phyloP scores from a whole-genome alignment of 2,329 filamentous ascomycete genomes.

The Venturiaceae sp. region DNA sequence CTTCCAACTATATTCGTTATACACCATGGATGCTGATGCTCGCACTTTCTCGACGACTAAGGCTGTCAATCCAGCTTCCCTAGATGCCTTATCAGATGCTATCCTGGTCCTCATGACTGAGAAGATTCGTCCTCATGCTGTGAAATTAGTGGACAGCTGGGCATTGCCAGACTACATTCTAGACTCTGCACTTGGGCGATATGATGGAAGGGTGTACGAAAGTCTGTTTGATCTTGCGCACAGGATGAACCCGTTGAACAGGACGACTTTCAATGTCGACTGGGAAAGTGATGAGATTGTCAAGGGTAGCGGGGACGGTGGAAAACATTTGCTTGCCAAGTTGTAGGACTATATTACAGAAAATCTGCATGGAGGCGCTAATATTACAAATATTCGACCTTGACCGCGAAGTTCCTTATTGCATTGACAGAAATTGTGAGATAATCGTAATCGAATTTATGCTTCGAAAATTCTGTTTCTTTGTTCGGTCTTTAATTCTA shows the following conservation, averaged over 20 bases:
- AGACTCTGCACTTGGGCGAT: constrained; percentile 40
- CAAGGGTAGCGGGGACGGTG: constrained; percentile 32
- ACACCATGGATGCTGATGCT: constrained; percentile 35
- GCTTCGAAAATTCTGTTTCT: no score
- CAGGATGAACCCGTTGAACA: constrained; percentile 41
- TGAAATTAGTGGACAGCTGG: constrained; percentile 43
- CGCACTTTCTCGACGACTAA: constrained; percentile 35
- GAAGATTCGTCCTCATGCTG: constrained; percentile 39
- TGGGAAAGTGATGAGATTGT: constrained; percentile 40
- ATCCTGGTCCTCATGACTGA: constrained; percentile 37
- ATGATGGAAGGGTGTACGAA: constrained; percentile 45
- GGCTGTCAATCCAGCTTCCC: constrained; percentile 29
- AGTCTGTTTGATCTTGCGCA: constrained; percentile 42
- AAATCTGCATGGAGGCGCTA: no score
- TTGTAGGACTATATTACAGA: not conserved
- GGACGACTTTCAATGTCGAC: constrained; percentile 39
- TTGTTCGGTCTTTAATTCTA: no score
- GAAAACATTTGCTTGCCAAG: constrained; percentile 15
- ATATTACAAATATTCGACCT: not conserved
- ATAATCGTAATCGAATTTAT: no score
- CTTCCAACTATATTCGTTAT: constrained; percentile 38
- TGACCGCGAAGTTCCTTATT: not conserved
- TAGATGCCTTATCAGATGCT: constrained; percentile 29
- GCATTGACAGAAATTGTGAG: no score
- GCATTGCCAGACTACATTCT: constrained; percentile 43